Conservation (phyloP, 495 filamentous ascomycete species). For the Penicillium mononematosum region DNA sequence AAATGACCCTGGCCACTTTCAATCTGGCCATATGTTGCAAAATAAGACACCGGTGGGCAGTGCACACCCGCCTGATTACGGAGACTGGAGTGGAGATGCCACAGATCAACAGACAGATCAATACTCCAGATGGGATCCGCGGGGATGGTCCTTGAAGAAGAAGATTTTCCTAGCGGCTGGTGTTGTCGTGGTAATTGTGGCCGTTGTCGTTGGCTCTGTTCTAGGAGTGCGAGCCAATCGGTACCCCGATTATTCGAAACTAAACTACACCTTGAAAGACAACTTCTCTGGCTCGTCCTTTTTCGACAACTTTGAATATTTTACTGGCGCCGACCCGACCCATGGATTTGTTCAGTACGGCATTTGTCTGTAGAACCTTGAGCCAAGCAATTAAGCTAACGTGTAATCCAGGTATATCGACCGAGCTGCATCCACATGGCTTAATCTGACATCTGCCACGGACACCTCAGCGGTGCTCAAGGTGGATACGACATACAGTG, state of each 20-base stretch:
- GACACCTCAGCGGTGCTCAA: constrained; percentile 45
- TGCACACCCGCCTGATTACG: neutral
- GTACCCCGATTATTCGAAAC: constrained; percentile 47
- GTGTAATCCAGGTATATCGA: constrained; percentile 15
- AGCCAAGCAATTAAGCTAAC: constrained; percentile 8
- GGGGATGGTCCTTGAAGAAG: constrained; percentile 25
- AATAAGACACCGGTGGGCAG: neutral
- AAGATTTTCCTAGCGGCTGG: constrained; percentile 23
- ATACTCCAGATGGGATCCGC: constrained; percentile 17
- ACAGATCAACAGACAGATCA: neutral
- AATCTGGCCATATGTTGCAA: neutral
- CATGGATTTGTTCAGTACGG: constrained; percentile 40
- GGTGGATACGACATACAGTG: constrained; percentile 44
- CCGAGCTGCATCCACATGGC: constrained; percentile 18
- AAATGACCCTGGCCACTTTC: neutral
- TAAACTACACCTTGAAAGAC: constrained; percentile 45
- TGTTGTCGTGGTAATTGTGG: constrained; percentile 42
- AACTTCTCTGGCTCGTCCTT: constrained; percentile 43
- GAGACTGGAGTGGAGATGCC: neutral
- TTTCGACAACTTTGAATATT: constrained; percentile 50
- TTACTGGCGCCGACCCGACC: constrained; percentile 43
- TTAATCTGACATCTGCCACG: constrained; percentile 48
- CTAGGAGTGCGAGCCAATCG: constrained; percentile 36
- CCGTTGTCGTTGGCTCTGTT: constrained; percentile 47
- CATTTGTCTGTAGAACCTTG: neutral